These are phyloP conservation scores for Clavariopsis aquatica DNA, from an alignment of 495 filamentous ascomycete species.

Conservation along the genomic window DNA sequence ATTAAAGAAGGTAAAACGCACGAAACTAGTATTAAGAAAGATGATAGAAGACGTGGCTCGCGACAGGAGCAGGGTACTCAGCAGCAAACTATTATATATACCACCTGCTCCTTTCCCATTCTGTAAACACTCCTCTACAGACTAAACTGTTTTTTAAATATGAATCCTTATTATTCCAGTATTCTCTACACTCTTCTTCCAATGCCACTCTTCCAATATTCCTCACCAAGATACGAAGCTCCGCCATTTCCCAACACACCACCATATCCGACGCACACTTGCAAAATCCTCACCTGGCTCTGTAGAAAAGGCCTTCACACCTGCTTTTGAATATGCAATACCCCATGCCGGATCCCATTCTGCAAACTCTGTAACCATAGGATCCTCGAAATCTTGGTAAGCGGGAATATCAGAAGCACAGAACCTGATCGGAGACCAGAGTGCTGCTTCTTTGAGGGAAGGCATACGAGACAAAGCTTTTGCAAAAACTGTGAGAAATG, in stretches of 20 bases:
- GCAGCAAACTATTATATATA: no score
- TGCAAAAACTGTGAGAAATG: constrained; percentile 13
- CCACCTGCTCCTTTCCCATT: not conserved
- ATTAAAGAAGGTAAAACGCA: no score
- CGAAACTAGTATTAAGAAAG: no score
- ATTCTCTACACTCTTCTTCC: not conserved
- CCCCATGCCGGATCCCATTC: not conserved
- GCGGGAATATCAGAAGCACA: not conserved
- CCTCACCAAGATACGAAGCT: not conserved
- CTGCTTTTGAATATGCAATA: not conserved
- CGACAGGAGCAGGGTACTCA: no score
- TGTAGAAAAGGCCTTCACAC: not conserved
- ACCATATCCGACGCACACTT: constrained; percentile 1
- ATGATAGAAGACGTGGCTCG: no score
- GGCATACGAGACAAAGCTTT: constrained; percentile 16
- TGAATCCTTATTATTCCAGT: constrained; percentile 1
- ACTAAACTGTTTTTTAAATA: not conserved
- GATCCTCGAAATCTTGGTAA: not conserved
- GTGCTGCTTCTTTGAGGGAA: not conserved
- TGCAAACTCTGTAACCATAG: not conserved
- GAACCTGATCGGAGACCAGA: constrained; percentile 12
- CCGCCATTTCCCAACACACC: constrained; percentile 7
- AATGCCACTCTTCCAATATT: not conserved
- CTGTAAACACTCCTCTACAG: not conserved
- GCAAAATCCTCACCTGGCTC: not conserved